Evolutionary conservation across 2,329 filamentous ascomycete species (phyloP).

Genomic region (Sporothrix pallida): DNA sequence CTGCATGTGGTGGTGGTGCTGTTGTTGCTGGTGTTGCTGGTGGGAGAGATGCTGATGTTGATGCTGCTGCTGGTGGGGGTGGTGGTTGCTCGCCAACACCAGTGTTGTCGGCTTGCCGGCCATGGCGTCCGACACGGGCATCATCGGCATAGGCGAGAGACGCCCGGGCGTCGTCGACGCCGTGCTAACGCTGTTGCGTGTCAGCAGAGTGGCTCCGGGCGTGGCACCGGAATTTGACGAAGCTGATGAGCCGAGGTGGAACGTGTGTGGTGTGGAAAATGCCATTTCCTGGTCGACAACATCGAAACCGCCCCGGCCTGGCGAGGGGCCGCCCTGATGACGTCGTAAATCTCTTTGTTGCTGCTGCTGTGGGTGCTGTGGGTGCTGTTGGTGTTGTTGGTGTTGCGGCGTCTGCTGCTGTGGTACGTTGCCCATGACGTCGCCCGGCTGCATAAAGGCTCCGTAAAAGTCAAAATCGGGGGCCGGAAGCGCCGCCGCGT

Average conservation of each 20-base stretch:
- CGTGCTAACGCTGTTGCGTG: slow-evolving; percentile 11
- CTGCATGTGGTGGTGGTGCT: slow-evolving; percentile 14
- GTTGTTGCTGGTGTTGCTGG: slow-evolving; percentile 23
- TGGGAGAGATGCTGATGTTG: neutral
- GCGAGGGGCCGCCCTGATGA: neutral
- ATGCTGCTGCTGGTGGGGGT: neutral
- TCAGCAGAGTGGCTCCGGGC: slow-evolving; percentile 1
- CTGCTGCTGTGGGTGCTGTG: neutral
- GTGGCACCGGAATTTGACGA: slow-evolving; percentile 11
- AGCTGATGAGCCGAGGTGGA: neutral
- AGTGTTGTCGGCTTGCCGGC: neutral
- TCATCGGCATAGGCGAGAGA: slow-evolving; percentile 21
- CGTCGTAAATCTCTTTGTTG: neutral
- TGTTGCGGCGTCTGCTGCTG: slow-evolving; percentile 22
- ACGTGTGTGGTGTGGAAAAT: neutral
- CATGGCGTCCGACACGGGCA: neutral
- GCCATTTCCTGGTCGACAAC: slow-evolving; percentile 15
- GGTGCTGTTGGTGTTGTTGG: neutral
- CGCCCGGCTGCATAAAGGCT: slow-evolving; percentile 23
- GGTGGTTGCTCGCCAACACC: slow-evolving; percentile 17
- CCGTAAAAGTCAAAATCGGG: slow-evolving; percentile 30
- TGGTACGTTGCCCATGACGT: slow-evolving; percentile 7
- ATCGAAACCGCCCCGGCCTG: neutral
- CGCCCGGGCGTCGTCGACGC: slow-evolving; percentile 18
- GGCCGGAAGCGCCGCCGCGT: slow-evolving; percentile 20